Conservation (phyloP, 2,329 filamentous ascomycete species). For the Epichloe brachyelytri region DNA sequence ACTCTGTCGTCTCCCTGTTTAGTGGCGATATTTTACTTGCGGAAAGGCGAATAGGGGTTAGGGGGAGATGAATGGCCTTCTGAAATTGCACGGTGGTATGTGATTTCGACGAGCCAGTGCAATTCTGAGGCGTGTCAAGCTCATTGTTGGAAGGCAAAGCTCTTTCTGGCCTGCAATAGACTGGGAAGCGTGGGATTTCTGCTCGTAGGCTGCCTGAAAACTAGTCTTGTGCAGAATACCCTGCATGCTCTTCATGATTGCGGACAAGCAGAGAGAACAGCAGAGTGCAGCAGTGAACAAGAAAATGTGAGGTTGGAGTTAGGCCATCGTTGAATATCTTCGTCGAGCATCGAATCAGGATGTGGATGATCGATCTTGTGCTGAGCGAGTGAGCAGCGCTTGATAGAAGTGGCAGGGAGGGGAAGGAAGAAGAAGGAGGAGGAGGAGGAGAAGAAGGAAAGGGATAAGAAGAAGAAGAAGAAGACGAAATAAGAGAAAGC, state of each 20-base stretch:
- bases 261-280: neutral
- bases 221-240: slow-evolving; percentile 37
- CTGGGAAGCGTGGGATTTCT: slow-evolving; percentile 25
- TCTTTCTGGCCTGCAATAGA: slow-evolving; percentile 38
- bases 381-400: neutral
- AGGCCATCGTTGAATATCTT: neutral
- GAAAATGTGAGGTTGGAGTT: neutral
- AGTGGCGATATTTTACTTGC: slow-evolving; percentile 35
- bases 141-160: slow-evolving; percentile 14
- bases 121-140: neutral
- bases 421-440: too few species aligned
- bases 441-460: neutral
- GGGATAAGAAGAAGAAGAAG: neutral
- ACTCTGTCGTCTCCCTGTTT: slow-evolving; percentile 29
- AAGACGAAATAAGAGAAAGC: neutral
- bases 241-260: slow-evolving; percentile 26
- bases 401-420: neutral
- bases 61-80: slow-evolving; percentile 20
- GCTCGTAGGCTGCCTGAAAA: slow-evolving; percentile 31
- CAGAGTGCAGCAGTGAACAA: neutral
- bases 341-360: neutral
- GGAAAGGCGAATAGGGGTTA: slow-evolving; percentile 16
- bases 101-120: neutral
- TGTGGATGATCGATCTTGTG: neutral
- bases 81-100: slow-evolving; percentile 18